Evolutionary conservation across 345 rosid species (phyloP).

Genomic region (Murraya paniculata): DNA sequence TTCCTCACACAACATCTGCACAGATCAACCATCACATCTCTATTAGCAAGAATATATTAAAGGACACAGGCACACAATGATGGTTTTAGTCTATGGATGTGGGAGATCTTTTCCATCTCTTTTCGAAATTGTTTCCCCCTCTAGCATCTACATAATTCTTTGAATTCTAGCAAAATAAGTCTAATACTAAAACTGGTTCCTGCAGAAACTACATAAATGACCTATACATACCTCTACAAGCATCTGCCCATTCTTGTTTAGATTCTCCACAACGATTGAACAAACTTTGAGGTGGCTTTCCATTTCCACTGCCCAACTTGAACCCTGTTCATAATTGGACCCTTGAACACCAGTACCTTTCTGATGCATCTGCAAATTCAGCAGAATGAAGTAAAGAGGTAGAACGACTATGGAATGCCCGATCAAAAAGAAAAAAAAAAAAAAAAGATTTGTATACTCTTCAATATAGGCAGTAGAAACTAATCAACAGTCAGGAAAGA

Average conservation of each 20-base stretch:
- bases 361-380: slow-evolving; percentile 59
- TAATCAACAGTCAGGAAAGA: not conserved
- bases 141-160: not conserved
- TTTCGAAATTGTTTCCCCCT: not conserved
- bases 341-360: slow-evolving; percentile 42
- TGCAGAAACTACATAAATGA: not conserved
- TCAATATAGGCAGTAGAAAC: not conserved
- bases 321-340: slow-evolving; percentile 50
- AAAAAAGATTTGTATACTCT: not conserved
- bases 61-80: not conserved
- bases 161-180: not conserved
- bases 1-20: slow-evolving; percentile 93
- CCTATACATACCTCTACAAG: slow-evolving; percentile 67
- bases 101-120: not conserved
- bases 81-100: not conserved
- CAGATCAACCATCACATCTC: slow-evolving; percentile 21
- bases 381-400: not conserved
- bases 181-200: slow-evolving; percentile 9
- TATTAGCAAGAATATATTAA: slow-evolving; percentile 1
- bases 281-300: slow-evolving; percentile 90
- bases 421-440: not conserved
- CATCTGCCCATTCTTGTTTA: slow-evolving; percentile 78
- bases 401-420: not conserved
- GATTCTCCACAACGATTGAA: slow-evolving; percentile 89
- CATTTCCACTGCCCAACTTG: slow-evolving; percentile 85